phyloP scores from a whole-genome alignment of 805 yeast species.

The Saturnispora ahearnii region DNA sequence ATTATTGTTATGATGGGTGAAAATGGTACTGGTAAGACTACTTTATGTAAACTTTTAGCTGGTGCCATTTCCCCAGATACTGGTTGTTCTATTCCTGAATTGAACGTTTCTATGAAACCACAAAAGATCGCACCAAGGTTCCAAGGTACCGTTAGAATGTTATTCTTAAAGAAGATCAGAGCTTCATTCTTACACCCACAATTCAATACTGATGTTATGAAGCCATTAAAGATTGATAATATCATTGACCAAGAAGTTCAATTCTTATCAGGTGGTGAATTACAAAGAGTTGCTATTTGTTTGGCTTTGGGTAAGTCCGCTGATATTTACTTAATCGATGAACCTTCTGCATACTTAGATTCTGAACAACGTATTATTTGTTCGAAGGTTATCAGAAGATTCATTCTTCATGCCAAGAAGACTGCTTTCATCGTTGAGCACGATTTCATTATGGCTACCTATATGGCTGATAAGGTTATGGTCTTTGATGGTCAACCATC shows the following conservation, averaged over 20 bases:
- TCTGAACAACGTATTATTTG: conserved; percentile 99
- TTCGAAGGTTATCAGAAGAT: conserved; percentile 96
- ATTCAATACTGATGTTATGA: conserved; percentile 95
- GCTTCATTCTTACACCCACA: conserved; percentile 92
- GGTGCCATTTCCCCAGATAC: conserved; percentile 87
- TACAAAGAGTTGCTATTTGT: conserved; percentile 98
- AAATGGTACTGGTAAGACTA: conserved; percentile 99
- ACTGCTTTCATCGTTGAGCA: conserved; percentile 99
- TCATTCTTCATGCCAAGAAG: conserved; percentile 91
- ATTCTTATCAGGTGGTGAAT: conserved; percentile 97
- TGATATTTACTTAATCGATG: conserved; percentile 94
- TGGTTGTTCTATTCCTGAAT: conserved; percentile 69
- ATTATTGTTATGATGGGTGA: conserved; percentile 99
- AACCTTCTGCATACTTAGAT: conserved; percentile 97
- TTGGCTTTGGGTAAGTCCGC: conserved; percentile 91
- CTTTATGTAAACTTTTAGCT: conserved; percentile 90
- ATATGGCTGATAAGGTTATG: conserved; percentile 96
- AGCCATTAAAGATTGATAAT: conserved; percentile 88
- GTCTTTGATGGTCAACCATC: conserved; percentile 97
- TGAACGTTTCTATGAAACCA: conserved; percentile 96
- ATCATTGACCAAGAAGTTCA: conserved; percentile 97
- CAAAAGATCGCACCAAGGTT: conserved; percentile 98
- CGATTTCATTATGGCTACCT: conserved; percentile 99
- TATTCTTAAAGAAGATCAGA: conserved; percentile 93
- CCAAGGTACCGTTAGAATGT: conserved; percentile 96